phyloP scores from a whole-genome alignment of 805 yeast genomes.

The Clavispora fructus region DNA sequence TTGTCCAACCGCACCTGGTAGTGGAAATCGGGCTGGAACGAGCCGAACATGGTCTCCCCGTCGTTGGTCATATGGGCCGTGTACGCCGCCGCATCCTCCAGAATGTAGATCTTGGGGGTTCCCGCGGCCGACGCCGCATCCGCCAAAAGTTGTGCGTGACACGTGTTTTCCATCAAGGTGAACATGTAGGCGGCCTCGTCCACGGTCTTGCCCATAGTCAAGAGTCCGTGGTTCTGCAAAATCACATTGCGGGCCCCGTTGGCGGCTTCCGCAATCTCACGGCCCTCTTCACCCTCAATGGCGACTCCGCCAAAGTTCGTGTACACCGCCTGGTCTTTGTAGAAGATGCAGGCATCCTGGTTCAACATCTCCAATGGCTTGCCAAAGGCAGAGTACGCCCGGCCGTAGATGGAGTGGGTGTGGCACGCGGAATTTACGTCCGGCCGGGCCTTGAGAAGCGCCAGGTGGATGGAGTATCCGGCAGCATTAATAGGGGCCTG shows the following conservation, averaged over 20 bases:
- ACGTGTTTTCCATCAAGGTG: slow-evolving; percentile 7
- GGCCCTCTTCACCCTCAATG: slow-evolving; percentile 7
- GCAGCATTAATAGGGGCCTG: slow-evolving; percentile 10
- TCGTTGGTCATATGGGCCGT: slow-evolving; percentile 4
- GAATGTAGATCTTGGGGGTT: background rate
- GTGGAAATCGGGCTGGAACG: slow-evolving; percentile 8
- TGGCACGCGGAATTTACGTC: slow-evolving; percentile 11
- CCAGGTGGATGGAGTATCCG: slow-evolving; percentile 9
- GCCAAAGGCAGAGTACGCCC: slow-evolving; percentile 6
- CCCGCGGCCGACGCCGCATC: slow-evolving; percentile 1
- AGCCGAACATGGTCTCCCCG: slow-evolving; percentile 6
- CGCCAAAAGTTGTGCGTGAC: slow-evolving; percentile 8
- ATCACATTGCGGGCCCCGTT: slow-evolving; percentile 5
- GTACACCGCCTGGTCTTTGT: slow-evolving; percentile 6
- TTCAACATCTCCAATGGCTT: slow-evolving; percentile 7
- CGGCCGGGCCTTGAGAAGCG: slow-evolving; percentile 6
- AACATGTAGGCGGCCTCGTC: slow-evolving; percentile 10
- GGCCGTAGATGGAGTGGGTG: slow-evolving; percentile 8
- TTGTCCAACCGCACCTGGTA: slow-evolving; percentile 6
- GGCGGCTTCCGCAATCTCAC: slow-evolving; percentile 5
- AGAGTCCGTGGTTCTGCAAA: slow-evolving; percentile 9
- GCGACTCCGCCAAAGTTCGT: slow-evolving; percentile 9
- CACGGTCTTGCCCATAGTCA: slow-evolving; percentile 10
- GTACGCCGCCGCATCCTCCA: slow-evolving; percentile 7
- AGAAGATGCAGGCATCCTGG: slow-evolving; percentile 8